Base-by-base conservation (phyloP, 495 filamentous ascomycete species). In the Xylaria scruposa region DNA sequence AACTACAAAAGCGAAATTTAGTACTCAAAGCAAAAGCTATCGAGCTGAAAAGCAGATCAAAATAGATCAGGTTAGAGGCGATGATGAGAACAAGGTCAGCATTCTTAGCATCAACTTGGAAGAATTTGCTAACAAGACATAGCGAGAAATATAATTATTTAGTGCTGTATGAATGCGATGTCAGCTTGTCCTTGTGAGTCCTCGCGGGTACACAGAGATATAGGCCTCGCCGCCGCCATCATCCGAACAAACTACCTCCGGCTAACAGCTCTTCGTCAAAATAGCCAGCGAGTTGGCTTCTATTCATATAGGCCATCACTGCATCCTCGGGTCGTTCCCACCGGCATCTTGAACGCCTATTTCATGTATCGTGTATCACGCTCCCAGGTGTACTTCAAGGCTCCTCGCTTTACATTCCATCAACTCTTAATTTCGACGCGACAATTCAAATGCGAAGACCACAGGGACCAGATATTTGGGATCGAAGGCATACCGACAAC, bases 331-430 rank as follows among this genome's bases (percentile, higher is more conserved):
- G 13, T 4, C 5, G 46, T 49, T 49, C 46, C 46, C 15, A 49
- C 46, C 17, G 46, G 46, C 17, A 49, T 49, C 17, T 17, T 49
- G 17, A n/a, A 49, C 46, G 46, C 46, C 13, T 49, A 49, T n/a
- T 49, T 49, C 46, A 49, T 49, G 46, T 49, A 49, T 49, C 46
- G 46, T 13, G n/a, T 49, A 49, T 49, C 46, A n/a, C 46, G 46
- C 46, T 49, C 46, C 17, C 46, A 49, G 17, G 46, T 49, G 17
- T 49, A 49, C 46, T 49, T 49, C 46, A 3, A 49, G 46, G 46
- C 46, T n/a, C 46, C 46, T 49, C 46, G 46, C 46, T 49, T 49
- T 49, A 17, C 46, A 49, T 49, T 49, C 46, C 46, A 49, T 15
- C 46, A 49, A 49, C 46, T 49, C 46, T 49, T 49, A 15, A 49